Base-by-base conservation (phyloP, 139 green algal species). In the Chlamydomonas sphaeroides region DNA sequence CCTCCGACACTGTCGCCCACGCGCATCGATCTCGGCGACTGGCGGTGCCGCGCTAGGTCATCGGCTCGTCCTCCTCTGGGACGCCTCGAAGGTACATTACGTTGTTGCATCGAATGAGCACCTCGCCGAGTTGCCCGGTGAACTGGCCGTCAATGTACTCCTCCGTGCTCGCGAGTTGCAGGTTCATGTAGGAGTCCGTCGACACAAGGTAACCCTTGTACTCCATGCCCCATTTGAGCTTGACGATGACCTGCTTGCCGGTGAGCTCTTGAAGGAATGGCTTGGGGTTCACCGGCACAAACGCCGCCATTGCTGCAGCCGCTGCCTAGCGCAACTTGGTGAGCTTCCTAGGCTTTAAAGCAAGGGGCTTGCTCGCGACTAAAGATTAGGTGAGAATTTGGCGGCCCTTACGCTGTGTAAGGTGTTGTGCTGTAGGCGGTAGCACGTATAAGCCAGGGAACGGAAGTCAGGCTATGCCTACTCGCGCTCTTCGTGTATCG, bases 221-320 rank as follows among this genome's bases (percentile, higher is more conserved):
- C 86, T 99, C 97, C 95, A 99, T 98, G 18, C 97, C 97, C 97
- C 96, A 99, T 82, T 99, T 99, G 11, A 99, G 93, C 89, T 98
- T 99, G n/a, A 98, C 94, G 45, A 98, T 94, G 28, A 99, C 92
- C 21, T 89, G 89, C 85, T 99, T 99, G 6, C 97, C 97, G 0
- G 97, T 98, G 23, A 99, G 86, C 26, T 98, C 94, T 36, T 97
- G 97, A 35, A 99, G 70, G 77, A 99, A 99, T 0, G 97, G 97
- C 89, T 98, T 98, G 17, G 97, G 97, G 88, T 99, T 99, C 17
- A 99, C 95, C 15, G 96, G 96, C 30, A 96, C 92, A 25, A 62
- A 62, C 36, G 67, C 83, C 23, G 65, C 65, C 82, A 87, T 87
- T n/a, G 45, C 45, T n/a, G n/a, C n/a, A n/a, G n/a, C n/a, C n/a